Conservation (phyloP, 805 yeast species). For the Candida vaughaniae region DNA sequence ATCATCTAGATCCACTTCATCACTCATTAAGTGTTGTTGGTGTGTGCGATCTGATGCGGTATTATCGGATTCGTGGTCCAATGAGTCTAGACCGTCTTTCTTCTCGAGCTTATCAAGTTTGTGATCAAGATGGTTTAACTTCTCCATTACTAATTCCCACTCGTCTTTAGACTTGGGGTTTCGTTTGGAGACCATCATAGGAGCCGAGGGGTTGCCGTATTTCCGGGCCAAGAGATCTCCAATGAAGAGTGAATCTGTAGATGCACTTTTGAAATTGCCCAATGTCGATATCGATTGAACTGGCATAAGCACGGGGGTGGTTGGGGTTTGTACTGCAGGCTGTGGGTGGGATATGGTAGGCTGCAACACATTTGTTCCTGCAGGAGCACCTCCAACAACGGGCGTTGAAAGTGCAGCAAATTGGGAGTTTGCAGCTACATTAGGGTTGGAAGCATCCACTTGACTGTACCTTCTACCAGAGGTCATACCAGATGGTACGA, state of each 20-base stretch:
- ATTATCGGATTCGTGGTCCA: constrained; percentile 16
- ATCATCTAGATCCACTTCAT: constrained; percentile 4
- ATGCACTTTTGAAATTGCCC: constrained; percentile 36
- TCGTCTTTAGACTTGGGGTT: constrained; percentile 7
- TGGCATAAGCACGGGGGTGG: constrained; percentile 19
- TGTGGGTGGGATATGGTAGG: background rate
- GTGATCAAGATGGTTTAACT: constrained; percentile 19
- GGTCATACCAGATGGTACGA: constrained; percentile 8
- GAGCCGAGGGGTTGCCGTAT: constrained; percentile 17
- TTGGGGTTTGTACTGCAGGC: constrained; percentile 1
- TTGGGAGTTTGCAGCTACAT: constrained; percentile 11
- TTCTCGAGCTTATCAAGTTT: constrained; percentile 8
- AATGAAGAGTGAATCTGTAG: constrained; percentile 37
- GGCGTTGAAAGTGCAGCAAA: constrained; percentile 7
- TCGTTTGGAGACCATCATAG: constrained; percentile 7
- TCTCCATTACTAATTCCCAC: constrained; percentile 16
- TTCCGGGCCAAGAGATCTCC: constrained; percentile 32
- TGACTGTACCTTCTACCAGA: constrained; percentile 15
- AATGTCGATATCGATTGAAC: constrained; percentile 33
- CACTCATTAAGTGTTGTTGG: background rate
- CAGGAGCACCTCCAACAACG: background rate
- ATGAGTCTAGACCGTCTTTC: constrained; percentile 3
- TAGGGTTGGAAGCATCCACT: constrained; percentile 9
- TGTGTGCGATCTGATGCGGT: background rate
- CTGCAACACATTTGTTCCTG: background rate